Percentiles rank a stretch among this genome's conserved stretches.
phyloP scores from a whole-genome alignment of 768 basidiomycete species.

The Melanogaster broomeanus region DNA sequence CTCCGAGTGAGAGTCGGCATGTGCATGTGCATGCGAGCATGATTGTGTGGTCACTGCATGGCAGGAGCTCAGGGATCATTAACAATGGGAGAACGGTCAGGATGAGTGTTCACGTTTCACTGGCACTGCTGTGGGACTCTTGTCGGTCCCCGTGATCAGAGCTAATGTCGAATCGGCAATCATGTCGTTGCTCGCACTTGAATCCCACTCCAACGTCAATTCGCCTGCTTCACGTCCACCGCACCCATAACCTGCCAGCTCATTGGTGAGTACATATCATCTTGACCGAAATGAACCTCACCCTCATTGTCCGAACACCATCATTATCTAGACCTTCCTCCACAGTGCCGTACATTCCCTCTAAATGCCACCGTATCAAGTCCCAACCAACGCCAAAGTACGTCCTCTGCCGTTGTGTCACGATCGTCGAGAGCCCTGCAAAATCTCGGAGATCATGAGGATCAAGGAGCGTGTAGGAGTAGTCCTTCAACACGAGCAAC shows the following conservation, averaged over 20 bases:
- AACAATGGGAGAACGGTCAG: not conserved
- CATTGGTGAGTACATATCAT: slow-evolving; percentile 2
- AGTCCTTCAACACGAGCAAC: slow-evolving; percentile 92
- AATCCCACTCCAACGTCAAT: slow-evolving; percentile 91
- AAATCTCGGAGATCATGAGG: slow-evolving; percentile 94
- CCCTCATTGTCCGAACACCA: slow-evolving; percentile 69
- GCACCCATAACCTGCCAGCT: slow-evolving; percentile 83
- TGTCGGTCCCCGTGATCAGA: slow-evolving; percentile 90
- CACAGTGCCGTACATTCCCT: slow-evolving; percentile 91
- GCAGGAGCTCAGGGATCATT: not conserved
- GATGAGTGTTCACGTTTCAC: slow-evolving; percentile 89
- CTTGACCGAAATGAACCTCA: slow-evolving; percentile 33
- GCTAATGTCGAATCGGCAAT: slow-evolving; percentile 95
- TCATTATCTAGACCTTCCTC: slow-evolving; percentile 75
- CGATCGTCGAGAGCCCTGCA: slow-evolving; percentile 86
- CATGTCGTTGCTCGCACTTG: slow-evolving; percentile 96
- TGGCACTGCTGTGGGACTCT: slow-evolving; percentile 92
- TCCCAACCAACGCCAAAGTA: slow-evolving; percentile 88
- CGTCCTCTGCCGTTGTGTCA: slow-evolving; percentile 86
- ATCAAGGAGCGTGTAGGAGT: slow-evolving; percentile 95
- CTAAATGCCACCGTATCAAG: slow-evolving; percentile 92
- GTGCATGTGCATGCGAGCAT: slow-evolving; percentile 66
- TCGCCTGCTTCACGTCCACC: slow-evolving; percentile 82
- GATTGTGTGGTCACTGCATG: slow-evolving; percentile 57
- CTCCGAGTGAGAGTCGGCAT: slow-evolving; percentile 55